Evolutionary conservation across 1,139 yeast species (phyloP).

Genomic region (Yamadazyma kanchanaburiensis): DNA sequence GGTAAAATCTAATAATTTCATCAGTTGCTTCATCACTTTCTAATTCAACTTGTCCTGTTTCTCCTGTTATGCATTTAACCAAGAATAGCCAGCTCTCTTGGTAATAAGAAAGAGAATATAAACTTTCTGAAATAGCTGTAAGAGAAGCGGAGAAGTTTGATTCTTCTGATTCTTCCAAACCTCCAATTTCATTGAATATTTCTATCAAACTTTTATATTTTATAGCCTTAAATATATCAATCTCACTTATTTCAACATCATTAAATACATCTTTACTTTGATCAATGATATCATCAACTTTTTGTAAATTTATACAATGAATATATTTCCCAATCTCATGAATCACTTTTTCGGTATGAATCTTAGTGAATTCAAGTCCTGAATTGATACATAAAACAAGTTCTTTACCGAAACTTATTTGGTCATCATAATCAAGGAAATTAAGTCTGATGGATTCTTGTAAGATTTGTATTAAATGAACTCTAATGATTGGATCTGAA

Average conservation of each 20-base stretch:
- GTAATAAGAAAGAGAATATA: slow-evolving; percentile 19
- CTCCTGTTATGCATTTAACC: slow-evolving; percentile 21
- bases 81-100: slow-evolving; percentile 22
- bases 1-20: slow-evolving; percentile 1
- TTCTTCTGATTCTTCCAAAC: neutral
- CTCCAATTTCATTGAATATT: slow-evolving; percentile 8
- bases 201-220: slow-evolving; percentile 35
- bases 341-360: slow-evolving; percentile 28
- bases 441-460: slow-evolving; percentile 58
- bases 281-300: slow-evolving; percentile 16
- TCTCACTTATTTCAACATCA: slow-evolving; percentile 18
- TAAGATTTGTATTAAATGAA: slow-evolving; percentile 50
- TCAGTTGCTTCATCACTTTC: neutral
- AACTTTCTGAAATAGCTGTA: slow-evolving; percentile 12
- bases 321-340: slow-evolving; percentile 32
- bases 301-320: slow-evolving; percentile 17
- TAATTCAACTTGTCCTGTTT: slow-evolving; percentile 9
- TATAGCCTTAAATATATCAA: slow-evolving; percentile 24
- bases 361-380: slow-evolving; percentile 14
- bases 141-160: neutral
- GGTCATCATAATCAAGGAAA: slow-evolving; percentile 58
- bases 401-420: too few species aligned
- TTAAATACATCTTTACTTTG: slow-evolving; percentile 18
- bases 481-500: slow-evolving; percentile 43
- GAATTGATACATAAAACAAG: slow-evolving; percentile 39